Percentiles rank a stretch among this genome's conserved stretches.
Evolutionary conservation across 495 filamentous ascomycete species (phyloP).

Genomic region (Pseudomonodictys pantanalensis): DNA sequence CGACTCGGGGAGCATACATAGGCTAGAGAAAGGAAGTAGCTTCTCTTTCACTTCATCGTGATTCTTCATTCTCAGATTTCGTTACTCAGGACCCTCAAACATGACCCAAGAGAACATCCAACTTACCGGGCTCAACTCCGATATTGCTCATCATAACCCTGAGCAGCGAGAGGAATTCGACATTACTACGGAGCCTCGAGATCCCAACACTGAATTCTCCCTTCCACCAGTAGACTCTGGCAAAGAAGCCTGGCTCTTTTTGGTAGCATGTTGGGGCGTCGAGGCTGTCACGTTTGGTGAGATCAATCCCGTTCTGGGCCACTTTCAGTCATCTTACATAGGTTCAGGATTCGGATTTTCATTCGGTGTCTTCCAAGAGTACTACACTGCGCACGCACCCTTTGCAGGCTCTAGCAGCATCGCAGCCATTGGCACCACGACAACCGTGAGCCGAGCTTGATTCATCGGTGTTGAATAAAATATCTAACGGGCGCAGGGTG

Average conservation of each 20-base stretch:
- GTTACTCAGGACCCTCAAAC: too few species aligned
- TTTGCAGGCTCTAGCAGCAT: conserved; percentile 44
- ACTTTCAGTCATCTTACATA: not conserved
- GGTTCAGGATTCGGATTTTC: conserved; percentile 60
- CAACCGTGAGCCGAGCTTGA: conserved; percentile 34
- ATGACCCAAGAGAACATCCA: too few species aligned
- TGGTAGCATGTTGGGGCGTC: conserved; percentile 58
- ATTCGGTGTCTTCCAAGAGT: conserved; percentile 60
- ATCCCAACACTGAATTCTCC: conserved; percentile 33
- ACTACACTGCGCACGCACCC: conserved; percentile 50
- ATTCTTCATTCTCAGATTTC: too few species aligned
- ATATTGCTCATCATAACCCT: too few species aligned
- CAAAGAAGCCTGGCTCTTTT: conserved; percentile 61
- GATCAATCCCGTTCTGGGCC: conserved; percentile 9
- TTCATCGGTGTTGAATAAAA: not conserved
- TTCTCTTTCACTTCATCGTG: too few species aligned
- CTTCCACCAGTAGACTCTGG: conserved; percentile 59
- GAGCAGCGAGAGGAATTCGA: too few species aligned
- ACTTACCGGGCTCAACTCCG: too few species aligned
- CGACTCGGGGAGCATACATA: too few species aligned
- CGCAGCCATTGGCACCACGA: conserved; percentile 51
- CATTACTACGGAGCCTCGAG: not conserved
- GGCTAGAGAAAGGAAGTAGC: too few species aligned
- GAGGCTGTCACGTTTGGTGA: conserved; percentile 63
- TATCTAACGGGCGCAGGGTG: conserved; percentile 32